These are phyloP conservation scores for Nakazawaea wickerhamii DNA, from an alignment of 805 yeast genomes.

Conservation along the genomic window DNA sequence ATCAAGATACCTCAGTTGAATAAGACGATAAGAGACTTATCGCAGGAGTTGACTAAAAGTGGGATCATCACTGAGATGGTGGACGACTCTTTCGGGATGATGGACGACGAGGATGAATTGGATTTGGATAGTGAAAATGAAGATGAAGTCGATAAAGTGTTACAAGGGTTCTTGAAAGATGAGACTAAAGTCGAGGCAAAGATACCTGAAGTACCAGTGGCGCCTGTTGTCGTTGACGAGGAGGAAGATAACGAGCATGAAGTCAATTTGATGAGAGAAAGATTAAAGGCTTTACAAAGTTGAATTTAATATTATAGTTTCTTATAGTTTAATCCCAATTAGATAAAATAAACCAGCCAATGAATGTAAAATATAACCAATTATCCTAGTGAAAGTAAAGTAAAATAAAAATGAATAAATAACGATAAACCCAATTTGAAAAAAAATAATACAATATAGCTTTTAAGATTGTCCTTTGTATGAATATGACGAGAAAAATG, in stretches of 20 bases:
- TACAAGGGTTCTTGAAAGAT: slow-evolving; percentile 39
- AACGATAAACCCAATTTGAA: too few species aligned
- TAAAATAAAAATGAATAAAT: too few species aligned
- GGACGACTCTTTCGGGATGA: slow-evolving; percentile 75
- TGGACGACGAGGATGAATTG: slow-evolving; percentile 61
- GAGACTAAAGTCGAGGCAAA: slow-evolving; percentile 32
- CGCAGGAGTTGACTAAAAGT: slow-evolving; percentile 79
- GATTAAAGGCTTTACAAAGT: slow-evolving; percentile 78
- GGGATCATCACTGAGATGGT: slow-evolving; percentile 94
- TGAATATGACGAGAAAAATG: background rate
- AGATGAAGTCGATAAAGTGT: slow-evolving; percentile 58
- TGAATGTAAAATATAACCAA: too few species aligned
- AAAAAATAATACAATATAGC: too few species aligned
- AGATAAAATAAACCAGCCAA: too few species aligned
- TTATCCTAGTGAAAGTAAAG: too few species aligned
- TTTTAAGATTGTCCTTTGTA: too few species aligned
- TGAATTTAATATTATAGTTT: slow-evolving; percentile 17
- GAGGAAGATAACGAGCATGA: slow-evolving; percentile 62
- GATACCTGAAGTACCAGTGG: slow-evolving; percentile 18
- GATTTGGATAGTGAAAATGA: slow-evolving; percentile 58
- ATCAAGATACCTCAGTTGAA: slow-evolving; percentile 75
- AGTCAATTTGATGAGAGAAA: slow-evolving; percentile 80
- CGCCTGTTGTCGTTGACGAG: slow-evolving; percentile 34
- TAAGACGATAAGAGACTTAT: slow-evolving; percentile 78
- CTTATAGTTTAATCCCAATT: background rate